phyloP scores from a whole-genome alignment of 2,329 filamentous ascomycete species.

The Xylariaceae sp. region DNA sequence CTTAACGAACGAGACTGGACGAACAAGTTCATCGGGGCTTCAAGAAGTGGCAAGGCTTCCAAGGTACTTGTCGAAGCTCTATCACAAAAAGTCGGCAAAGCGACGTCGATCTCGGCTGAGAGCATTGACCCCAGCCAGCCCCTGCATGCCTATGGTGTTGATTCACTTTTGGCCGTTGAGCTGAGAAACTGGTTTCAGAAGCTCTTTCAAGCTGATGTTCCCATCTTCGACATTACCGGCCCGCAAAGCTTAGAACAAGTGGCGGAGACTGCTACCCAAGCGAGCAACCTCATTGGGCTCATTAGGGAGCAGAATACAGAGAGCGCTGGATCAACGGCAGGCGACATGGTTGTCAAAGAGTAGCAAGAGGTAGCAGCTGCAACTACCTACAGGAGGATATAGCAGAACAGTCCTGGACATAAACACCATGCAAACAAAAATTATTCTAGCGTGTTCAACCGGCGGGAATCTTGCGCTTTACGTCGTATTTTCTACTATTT shows the following conservation, averaged over 20 bases:
- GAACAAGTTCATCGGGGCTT: background rate
- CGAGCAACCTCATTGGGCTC: too few relatives aligned
- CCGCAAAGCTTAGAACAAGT: background rate
- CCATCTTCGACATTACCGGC: constrained; percentile 1
- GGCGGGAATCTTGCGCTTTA: too few relatives aligned
- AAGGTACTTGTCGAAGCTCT: background rate
- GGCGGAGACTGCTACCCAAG: too few relatives aligned
- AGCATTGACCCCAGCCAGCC: background rate
- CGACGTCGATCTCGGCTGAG: background rate
- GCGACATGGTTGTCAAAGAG: too few relatives aligned
- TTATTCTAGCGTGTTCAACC: too few relatives aligned
- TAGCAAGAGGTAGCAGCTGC: too few relatives aligned
- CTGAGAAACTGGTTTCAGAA: background rate
- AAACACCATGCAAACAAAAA: too few relatives aligned
- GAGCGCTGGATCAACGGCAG: too few relatives aligned
- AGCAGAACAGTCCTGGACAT: too few relatives aligned
- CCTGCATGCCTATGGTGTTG: background rate
- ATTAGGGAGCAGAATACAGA: too few relatives aligned
- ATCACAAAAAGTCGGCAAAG: background rate
- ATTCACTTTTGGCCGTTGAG: constrained; percentile 1
- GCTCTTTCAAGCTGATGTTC: background rate
- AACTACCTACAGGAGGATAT: too few relatives aligned
- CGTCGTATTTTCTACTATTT: too few relatives aligned
- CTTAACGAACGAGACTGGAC: constrained; percentile 1
- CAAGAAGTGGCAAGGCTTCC: background rate